Evolutionary conservation across 768 basidiomycete genomes (phyloP).

Genomic region (Hortiboletus campestris): DNA sequence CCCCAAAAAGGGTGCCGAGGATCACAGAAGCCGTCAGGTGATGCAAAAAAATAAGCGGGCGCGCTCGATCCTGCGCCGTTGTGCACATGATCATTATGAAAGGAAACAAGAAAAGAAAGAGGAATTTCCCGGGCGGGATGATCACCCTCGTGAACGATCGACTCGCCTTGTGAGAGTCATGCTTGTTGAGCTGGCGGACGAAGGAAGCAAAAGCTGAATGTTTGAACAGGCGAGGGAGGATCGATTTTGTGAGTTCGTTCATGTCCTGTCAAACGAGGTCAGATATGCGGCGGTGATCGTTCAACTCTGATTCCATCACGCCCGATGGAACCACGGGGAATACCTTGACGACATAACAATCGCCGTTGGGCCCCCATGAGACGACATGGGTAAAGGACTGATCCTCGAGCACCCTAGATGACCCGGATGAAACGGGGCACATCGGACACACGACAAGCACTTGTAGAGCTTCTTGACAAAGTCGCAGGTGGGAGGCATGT

Average conservation of each 20-base stretch:
- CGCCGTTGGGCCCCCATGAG: slow-evolving; percentile 79
- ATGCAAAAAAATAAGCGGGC: slow-evolving; percentile 8
- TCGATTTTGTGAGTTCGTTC: slow-evolving; percentile 92
- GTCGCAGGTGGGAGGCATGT: slow-evolving; percentile 85
- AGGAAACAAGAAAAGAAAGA: slow-evolving; percentile 6
- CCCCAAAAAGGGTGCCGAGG: slow-evolving; percentile 7
- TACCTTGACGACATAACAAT: slow-evolving; percentile 87
- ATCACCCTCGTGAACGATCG: slow-evolving; percentile 2
- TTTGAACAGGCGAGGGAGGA: slow-evolving; percentile 91
- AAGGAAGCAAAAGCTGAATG: slow-evolving; percentile 93
- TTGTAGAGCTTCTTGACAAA: slow-evolving; percentile 95
- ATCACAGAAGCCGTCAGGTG: slow-evolving; percentile 6
- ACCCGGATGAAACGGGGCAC: slow-evolving; percentile 1
- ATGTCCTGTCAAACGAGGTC: slow-evolving; percentile 56
- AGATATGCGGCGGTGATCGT: slow-evolving; percentile 8
- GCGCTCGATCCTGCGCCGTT: slow-evolving; percentile 15
- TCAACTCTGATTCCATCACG: not conserved
- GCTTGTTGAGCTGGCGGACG: slow-evolving; percentile 92
- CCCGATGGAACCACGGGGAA: not conserved
- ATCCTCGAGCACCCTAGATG: slow-evolving; percentile 82
- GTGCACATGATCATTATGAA: slow-evolving; percentile 13
- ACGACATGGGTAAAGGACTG: slow-evolving; percentile 68
- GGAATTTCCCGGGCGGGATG: not conserved
- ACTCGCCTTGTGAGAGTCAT: slow-evolving; percentile 88
- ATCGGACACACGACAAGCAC: slow-evolving; percentile 39